phyloP scores from a whole-genome alignment of 495 filamentous ascomycete genomes.

The Pyronema omphalodes region DNA sequence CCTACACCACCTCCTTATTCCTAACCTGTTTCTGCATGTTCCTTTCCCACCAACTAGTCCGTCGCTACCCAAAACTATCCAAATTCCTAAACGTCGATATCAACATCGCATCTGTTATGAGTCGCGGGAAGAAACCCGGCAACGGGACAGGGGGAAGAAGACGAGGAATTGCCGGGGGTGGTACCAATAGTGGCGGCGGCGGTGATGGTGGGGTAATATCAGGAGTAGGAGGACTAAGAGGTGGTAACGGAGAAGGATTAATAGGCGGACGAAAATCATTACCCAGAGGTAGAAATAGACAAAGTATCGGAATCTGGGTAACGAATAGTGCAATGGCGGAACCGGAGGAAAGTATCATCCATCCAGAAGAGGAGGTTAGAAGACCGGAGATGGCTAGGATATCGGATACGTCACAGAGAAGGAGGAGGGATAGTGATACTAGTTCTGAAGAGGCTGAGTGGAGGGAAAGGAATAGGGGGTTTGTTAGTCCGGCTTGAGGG shows the following conservation, averaged over 20 bases:
- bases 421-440: neutral
- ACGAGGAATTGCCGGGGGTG: neutral
- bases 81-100: neutral
- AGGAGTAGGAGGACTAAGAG: too few relatives aligned
- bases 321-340: neutral
- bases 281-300: neutral
- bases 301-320: neutral
- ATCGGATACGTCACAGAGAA: neutral
- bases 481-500: neutral
- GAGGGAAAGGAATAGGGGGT: neutral
- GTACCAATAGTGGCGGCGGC: too few relatives aligned
- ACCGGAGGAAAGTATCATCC: neutral
- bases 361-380: neutral
- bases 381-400: neutral
- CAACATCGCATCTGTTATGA: neutral
- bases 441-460: neutral
- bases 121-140: neutral
- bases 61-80: neutral
- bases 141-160: neutral
- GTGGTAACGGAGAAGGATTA: too few relatives aligned
- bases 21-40: neutral
- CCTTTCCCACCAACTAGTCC: neutral
- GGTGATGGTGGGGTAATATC: too few relatives aligned
- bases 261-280: too few relatives aligned
- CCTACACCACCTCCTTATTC: neutral